Evolutionary conservation across 2,329 filamentous ascomycete species (phyloP), one percentile per base, ranked within the genome.

Genomic region (Ceratocystis cacaofunesta): DNA sequence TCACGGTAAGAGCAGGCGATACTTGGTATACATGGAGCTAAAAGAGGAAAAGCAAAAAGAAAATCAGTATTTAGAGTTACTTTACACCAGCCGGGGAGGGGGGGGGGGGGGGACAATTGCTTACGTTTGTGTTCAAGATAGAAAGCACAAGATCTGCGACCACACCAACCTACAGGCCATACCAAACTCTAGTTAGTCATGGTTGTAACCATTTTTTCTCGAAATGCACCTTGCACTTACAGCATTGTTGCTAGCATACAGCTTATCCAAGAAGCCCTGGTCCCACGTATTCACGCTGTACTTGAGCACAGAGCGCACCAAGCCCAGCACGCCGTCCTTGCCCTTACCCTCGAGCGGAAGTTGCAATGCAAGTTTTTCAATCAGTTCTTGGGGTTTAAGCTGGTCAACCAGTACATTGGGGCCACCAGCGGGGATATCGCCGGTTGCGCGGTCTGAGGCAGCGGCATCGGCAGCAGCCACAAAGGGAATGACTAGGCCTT

Each of bases 261-360:
- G 79, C 77, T 99, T 97, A 76, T 96, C 92, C 72, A 97, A 77
- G 75, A 97, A 99, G 10, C 92, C 92, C 75, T 96, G 92, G 72
- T 95, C 89, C 89, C 92, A 97, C n/a, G 92, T 96, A 76, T 99
- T 99, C 72, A 97, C 92, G 72, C 88, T 94, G 75, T 95, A 91
- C 69, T 83, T 80, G 52, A 97, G 79, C 22, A 96, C 80, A 68
- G 85, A 82, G 69, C 85, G 78, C 58, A 95, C 81, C 2, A 84
- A 83, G 43, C 84, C 80, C 32, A 96, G 77, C 41, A 96, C 77
- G 0, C 92, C 92, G 0, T 86, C 87, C 68, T 77, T 78, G 6
- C 83, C 85, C 48, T 79, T 73, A 2, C 74, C 76, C 1, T 75
- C 71, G 15, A 58, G 63, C 0, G 87, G 85, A 5, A 90, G 76